A percentile compares a stretch with the other conserved stretches of the same genome.
These are phyloP conservation scores for Cryptosporidium felis DNA, from an alignment of 169 alveolate genomes.

Conservation along the genomic window DNA sequence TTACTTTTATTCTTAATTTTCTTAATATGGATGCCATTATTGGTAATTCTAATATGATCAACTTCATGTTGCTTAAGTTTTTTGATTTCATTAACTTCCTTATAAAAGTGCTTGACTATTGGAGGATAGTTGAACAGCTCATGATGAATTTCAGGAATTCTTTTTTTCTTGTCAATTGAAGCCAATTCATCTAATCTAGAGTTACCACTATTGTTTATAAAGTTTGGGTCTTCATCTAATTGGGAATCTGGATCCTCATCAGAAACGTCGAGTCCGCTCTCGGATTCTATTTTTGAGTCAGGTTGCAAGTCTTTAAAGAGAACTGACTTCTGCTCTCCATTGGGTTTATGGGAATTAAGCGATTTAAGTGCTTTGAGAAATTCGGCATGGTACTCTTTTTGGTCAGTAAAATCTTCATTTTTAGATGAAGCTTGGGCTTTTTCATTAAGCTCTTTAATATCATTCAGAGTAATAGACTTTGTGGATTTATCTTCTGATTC, in stretches of 20 bases:
- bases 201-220: background rate
- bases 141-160: constrained; percentile 83
- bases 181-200: constrained; percentile 2
- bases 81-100: constrained; percentile 86
- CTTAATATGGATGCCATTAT: constrained; percentile 84
- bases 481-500: background rate
- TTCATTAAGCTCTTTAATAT: constrained; percentile 19
- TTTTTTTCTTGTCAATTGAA: constrained; percentile 16
- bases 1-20: constrained; percentile 85
- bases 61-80: constrained; percentile 89
- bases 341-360: background rate
- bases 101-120: constrained; percentile 86
- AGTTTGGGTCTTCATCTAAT: background rate
- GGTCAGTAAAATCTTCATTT: background rate
- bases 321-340: background rate
- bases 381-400: constrained; percentile 21
- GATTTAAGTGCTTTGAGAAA: constrained; percentile 30
- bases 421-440: background rate
- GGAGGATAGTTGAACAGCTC: constrained; percentile 83
- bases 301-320: background rate
- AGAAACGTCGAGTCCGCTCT: background rate
- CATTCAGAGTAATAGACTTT: constrained; percentile 36
- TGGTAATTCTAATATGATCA: constrained; percentile 86
- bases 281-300: background rate
- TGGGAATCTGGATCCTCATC: background rate